Percentiles rank a stretch among this genome's conserved stretches.
phyloP scores from a whole-genome alignment of 192 early-diverging fungal genomes.

The Allomyces arbusculus region DNA sequence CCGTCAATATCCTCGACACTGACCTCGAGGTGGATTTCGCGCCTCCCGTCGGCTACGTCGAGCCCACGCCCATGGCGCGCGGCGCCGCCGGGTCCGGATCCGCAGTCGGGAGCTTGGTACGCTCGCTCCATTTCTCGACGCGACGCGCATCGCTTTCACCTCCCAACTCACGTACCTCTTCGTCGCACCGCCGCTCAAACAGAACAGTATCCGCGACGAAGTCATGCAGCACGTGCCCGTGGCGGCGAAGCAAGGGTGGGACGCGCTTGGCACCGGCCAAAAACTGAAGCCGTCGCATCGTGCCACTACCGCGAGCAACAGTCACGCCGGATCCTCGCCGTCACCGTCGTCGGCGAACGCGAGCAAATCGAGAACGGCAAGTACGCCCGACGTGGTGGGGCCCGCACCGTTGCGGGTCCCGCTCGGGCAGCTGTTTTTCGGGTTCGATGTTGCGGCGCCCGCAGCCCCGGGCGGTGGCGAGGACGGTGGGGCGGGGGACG shows the following conservation, averaged over 20 bases:
- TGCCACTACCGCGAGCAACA: not conserved
- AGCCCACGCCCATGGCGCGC: slow-evolving; percentile 29
- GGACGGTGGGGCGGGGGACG: slow-evolving; percentile 6
- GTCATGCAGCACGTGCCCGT: slow-evolving; percentile 3
- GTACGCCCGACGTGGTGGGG: slow-evolving; percentile 8
- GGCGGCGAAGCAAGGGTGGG: not conserved
- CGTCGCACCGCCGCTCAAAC: not conserved
- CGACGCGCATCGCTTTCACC: not conserved
- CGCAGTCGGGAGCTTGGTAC: too few species aligned
- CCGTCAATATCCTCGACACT: slow-evolving; percentile 87
- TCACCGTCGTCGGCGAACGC: not conserved
- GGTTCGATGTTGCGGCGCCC: slow-evolving; percentile 53
- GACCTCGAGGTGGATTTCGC: slow-evolving; percentile 97
- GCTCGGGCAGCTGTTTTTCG: slow-evolving; percentile 76
- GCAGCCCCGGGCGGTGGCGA: slow-evolving; percentile 22
- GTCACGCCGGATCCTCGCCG: not conserved
- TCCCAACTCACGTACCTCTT: slow-evolving; percentile 8
- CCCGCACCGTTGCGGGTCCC: slow-evolving; percentile 65
- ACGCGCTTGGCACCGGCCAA: not conserved
- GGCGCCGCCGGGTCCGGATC: slow-evolving; percentile 4
- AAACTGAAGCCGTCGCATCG: slow-evolving; percentile 7
- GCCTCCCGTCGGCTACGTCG: slow-evolving; percentile 83
- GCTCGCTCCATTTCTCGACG: slow-evolving; percentile 3
- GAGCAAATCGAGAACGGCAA: slow-evolving; percentile 10
- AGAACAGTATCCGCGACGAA: slow-evolving; percentile 3